A percentile compares a stretch with the other conserved stretches of the same genome.
Conservation (phyloP, 371 early-diverging fungal species). For the Mortierella sp. region DNA sequence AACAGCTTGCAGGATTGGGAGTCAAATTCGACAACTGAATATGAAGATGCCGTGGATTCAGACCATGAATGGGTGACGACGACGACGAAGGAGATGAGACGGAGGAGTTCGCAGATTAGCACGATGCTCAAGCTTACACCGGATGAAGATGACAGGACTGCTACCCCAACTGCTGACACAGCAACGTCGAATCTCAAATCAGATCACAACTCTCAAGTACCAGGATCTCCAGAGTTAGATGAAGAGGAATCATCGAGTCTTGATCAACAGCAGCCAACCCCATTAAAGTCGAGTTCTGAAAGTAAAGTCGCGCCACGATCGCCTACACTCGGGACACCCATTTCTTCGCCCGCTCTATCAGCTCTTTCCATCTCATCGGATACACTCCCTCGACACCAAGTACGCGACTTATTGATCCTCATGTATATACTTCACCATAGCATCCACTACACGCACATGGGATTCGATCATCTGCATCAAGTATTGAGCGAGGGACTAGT, state of each 20-base stretch:
- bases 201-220: neutral
- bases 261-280: neutral
- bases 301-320: constrained; percentile 26
- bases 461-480: constrained; percentile 44
- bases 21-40: constrained; percentile 40
- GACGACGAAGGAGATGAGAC: constrained; percentile 30
- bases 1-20: constrained; percentile 51
- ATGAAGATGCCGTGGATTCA: constrained; percentile 48
- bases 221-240: neutral
- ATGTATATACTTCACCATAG: constrained; percentile 54
- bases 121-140: constrained; percentile 9
- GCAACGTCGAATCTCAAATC: neutral
- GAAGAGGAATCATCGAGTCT: neutral
- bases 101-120: constrained; percentile 39
- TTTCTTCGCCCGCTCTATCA: constrained; percentile 47
- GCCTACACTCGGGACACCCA: constrained; percentile 19
- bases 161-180: constrained; percentile 27
- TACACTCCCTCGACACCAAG: constrained; percentile 46
- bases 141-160: constrained; percentile 17
- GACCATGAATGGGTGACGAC: constrained; percentile 47
- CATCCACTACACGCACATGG: constrained; percentile 51
- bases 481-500: constrained; percentile 45
- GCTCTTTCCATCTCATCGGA: constrained; percentile 38
- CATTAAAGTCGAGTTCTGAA: neutral
- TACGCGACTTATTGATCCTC: constrained; percentile 45